Conservation (phyloP, 495 filamentous ascomycete genomes). For the Aspergillus steynii region DNA sequence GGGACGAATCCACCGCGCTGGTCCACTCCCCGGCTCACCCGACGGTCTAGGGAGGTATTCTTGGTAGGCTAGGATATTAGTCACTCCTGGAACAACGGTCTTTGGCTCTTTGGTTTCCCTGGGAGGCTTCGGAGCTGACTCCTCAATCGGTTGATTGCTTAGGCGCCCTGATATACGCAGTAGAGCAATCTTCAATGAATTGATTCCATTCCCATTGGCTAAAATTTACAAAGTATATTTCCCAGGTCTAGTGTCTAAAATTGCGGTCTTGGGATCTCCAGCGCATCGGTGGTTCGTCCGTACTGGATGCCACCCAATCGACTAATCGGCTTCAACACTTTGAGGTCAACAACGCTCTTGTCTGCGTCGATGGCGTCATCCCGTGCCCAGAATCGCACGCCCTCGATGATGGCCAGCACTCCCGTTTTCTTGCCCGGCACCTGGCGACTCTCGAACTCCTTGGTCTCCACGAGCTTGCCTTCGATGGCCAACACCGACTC, state of each 20-base stretch:
- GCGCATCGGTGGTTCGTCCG: constrained; percentile 63
- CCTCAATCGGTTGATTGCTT: not conserved
- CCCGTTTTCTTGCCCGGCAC: constrained; percentile 71
- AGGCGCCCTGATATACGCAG: not conserved
- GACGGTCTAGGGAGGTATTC: too few relatives aligned
- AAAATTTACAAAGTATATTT: not conserved
- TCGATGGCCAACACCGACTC: constrained; percentile 85
- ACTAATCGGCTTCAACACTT: constrained; percentile 69
- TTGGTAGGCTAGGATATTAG: too few relatives aligned
- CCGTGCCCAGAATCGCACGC: constrained; percentile 81
- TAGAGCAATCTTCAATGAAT: not conserved
- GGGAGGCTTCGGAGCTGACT: too few relatives aligned
- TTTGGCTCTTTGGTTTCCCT: too few relatives aligned
- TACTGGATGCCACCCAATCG: constrained; percentile 86
- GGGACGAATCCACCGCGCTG: not conserved
- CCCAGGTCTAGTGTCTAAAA: constrained; percentile 20
- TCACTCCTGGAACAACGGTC: too few relatives aligned
- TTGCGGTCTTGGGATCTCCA: constrained; percentile 73
- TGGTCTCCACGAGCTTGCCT: constrained; percentile 68
- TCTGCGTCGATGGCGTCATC: constrained; percentile 87
- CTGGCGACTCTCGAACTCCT: constrained; percentile 72
- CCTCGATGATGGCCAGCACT: constrained; percentile 78
- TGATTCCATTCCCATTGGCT: not conserved
- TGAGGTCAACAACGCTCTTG: constrained; percentile 67
- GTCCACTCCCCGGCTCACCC: too few relatives aligned